Percentiles rank a stretch among this genome's conserved stretches.
These are phyloP conservation scores for Ophiostoma sp. DNA, from an alignment of 2,329 filamentous ascomycete species.

Conservation along the genomic window DNA sequence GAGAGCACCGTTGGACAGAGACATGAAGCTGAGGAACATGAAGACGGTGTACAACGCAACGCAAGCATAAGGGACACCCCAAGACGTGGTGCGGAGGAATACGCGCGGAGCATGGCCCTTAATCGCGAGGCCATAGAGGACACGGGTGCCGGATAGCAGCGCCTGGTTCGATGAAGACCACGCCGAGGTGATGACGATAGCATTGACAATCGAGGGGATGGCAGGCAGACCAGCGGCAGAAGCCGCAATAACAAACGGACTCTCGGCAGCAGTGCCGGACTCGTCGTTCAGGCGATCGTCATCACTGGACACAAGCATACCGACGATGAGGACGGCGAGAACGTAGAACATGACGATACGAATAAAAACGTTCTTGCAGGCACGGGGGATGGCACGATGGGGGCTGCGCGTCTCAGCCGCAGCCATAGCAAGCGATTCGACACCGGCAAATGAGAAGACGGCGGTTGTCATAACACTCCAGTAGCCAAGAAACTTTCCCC, in stretches of 20 bases:
- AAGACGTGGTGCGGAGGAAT: conserved; percentile 48
- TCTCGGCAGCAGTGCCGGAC: conserved; percentile 48
- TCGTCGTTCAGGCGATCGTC: conserved; percentile 46
- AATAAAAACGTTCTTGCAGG: conserved; percentile 71
- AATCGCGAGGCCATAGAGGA: conserved; percentile 55
- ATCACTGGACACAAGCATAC: conserved; percentile 59
- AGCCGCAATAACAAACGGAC: conserved; percentile 68
- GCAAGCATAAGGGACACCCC: conserved; percentile 54
- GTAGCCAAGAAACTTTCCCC: conserved; percentile 54
- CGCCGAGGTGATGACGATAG: conserved; percentile 66
- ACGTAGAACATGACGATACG: conserved; percentile 67
- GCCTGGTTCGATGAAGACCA: conserved; percentile 65
- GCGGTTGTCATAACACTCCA: conserved; percentile 54
- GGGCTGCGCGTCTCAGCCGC: conserved; percentile 69
- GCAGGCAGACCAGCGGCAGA: conserved; percentile 60
- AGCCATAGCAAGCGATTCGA: conserved; percentile 46
- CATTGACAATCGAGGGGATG: conserved; percentile 69
- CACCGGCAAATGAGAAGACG: conserved; percentile 55
- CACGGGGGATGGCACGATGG: conserved; percentile 63
- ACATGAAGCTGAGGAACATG: conserved; percentile 55
- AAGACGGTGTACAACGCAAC: conserved; percentile 42
- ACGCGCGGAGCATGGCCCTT: conserved; percentile 54
- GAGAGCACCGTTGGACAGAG: conserved; percentile 49
- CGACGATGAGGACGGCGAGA: conserved; percentile 62
- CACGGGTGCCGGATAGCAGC: conserved; percentile 54